These are phyloP conservation scores for Thelephora ganbajun DNA, from an alignment of 768 basidiomycete species.

Conservation along the genomic window DNA sequence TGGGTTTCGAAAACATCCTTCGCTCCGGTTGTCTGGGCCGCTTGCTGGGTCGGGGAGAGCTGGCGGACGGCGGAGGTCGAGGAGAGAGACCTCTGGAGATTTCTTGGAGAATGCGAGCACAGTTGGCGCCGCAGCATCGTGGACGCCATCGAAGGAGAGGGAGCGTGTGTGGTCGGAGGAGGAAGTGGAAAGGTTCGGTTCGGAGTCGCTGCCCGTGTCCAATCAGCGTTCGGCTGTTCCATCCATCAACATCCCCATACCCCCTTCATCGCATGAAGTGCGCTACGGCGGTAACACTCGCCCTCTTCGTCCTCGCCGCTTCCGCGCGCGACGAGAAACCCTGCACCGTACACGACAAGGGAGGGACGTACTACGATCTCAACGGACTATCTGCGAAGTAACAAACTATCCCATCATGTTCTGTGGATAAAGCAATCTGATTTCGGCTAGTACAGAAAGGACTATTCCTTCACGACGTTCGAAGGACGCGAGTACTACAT, in stretches of 20 bases:
- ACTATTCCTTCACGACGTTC: conserved; percentile 41
- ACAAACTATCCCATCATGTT: neutral
- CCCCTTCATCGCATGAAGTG: neutral
- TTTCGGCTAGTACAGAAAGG: conserved; percentile 31
- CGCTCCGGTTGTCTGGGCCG: conserved; percentile 16
- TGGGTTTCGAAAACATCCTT: conserved; percentile 53
- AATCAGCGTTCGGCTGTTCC: neutral
- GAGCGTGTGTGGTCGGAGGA: neutral
- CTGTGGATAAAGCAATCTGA: conserved; percentile 2
- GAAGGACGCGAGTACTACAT: conserved; percentile 35
- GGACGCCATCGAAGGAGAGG: conserved; percentile 40
- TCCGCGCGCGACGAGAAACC: conserved; percentile 27
- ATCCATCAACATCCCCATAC: neutral
- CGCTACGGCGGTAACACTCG: neutral
- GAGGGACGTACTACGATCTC: conserved; percentile 53
- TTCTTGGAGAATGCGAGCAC: neutral
- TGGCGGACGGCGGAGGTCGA: conserved; percentile 21
- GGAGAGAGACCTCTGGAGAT: conserved; percentile 22
- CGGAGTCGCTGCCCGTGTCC: conserved; percentile 2
- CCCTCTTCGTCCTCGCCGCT: neutral
- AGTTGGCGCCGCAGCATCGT: conserved; percentile 50
- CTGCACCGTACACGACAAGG: conserved; percentile 40
- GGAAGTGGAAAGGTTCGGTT: neutral
- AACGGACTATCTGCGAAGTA: conserved; percentile 48
- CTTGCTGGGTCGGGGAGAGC: conserved; percentile 11